Base-by-base conservation (phyloP, 1,284 basidiomycete genomes). In the Boletus calvinii region DNA sequence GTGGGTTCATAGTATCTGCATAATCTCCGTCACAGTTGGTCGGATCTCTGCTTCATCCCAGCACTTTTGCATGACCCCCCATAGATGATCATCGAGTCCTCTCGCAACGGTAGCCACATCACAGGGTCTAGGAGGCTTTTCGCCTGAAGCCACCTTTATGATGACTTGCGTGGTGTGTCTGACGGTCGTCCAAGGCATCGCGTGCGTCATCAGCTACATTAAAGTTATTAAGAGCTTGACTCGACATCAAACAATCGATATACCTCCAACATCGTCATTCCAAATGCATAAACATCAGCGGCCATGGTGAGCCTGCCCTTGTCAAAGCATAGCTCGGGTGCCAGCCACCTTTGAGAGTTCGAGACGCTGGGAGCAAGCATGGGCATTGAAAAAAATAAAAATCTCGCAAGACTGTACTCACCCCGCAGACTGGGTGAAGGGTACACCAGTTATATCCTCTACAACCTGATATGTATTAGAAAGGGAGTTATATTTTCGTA, bases 211-310 rank as follows among this genome's bases (percentile, higher is more conserved):
- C 2, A 82, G 57, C 80, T 82, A 54, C 18, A 52, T 20, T 6
- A 15, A 34, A 18, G 35, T 51, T 13, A 56, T 17, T 18, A 45
- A 31, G 11, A 39, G 38, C 26, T 39, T 34, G 12, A 37, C 18
- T 36, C 15, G 4, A 39, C 30, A 37, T 12, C 24, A 15, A 39
- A 31, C 39, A 24, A 40, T 10, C 10, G 15, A 37, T 10, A 17
- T 50, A 78, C 80, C 73, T 82, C 80, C 18, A 82, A 66, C 31
- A 79, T 70, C 6, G 79, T 80, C 80, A 82, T 82, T 7, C 68
- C 78, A 40, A 74, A 77, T 12, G 80, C 73, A 54, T 80, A 82
- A 12, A 82, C 71, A 57, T 83, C 81, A 9, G 79, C 76, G 31
- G 69, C 67, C 13, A 69, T 67, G 0, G 77, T 80, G 20, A 82